Base-by-base conservation (phyloP, 1,284 basidiomycete species). In the Malassezia cuniculi region DNA sequence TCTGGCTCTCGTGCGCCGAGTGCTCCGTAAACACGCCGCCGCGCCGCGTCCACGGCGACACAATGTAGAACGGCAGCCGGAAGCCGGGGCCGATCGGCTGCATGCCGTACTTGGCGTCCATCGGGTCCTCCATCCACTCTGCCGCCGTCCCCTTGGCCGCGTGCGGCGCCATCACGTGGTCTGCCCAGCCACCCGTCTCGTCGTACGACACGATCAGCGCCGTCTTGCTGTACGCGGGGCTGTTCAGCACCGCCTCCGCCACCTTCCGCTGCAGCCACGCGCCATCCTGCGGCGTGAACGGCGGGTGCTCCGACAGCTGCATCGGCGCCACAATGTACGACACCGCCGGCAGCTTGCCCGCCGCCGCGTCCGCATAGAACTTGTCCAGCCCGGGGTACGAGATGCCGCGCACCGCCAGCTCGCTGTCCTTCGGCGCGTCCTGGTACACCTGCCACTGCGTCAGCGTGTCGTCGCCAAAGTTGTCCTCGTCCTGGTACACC, bases 261-360 rank as follows among this genome's bases (percentile, higher is more conserved):
- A 60, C 47, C 25, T 53, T 42, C n/a, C 47, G 35, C 36, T 60
- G 57, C 12, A 59, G 20, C 48, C 51, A 60, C 4, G 36, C 54
- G 3, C 57, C 57, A 31, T 60, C 57, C 3, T 35, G 32, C 2
- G 57, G 51, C 15, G 26, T 39, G 31, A 35, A 57, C 0, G 57
- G 57, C 6, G 57, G 57, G 32, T 60, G 57, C 30, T 60, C 57
- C 12, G 42, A 47, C 11, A 60, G 42, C 30, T 60, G 55, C 15
- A 38, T 34, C 0, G 57, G 54, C 9, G 54, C 57, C 18, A 60
- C 48, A 22, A 60, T 48, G 35, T 56, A 52, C 17, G 54, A 57
- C 8, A 60, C 57, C 15, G 50, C 34, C 1, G 57, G 57, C 16
- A 60, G 45, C 5, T 41, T 57, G 16, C 57, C 57, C 4, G 27